These are phyloP conservation scores for Elongisporangium senticosum DNA, from an alignment of 352 stramenopile genomes.

Conservation along the genomic window DNA sequence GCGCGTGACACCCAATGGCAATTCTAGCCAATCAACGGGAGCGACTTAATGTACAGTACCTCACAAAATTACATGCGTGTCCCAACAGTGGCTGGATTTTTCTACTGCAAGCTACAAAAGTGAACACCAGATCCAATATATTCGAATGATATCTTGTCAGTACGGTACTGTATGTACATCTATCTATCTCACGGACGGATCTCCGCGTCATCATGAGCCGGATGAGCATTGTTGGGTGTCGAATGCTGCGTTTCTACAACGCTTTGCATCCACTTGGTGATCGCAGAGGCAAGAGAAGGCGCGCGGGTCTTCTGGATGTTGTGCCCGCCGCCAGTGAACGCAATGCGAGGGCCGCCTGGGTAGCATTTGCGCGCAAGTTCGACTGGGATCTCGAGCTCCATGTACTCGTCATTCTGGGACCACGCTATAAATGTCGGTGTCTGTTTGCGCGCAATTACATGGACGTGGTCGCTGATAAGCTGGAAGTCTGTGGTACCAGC, in stretches of 20 bases:
- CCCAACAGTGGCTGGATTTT: no score
- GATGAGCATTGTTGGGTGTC: no score
- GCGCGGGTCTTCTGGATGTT: constrained; percentile 62
- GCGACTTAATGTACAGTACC: no score
- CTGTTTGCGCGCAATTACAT: constrained; percentile 5
- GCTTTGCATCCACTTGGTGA: constrained; percentile 17
- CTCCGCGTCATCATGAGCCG: no score
- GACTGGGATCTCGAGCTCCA: constrained; percentile 31
- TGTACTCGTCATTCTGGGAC: constrained; percentile 41
- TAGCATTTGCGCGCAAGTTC: constrained; percentile 27
- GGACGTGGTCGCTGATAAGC: constrained; percentile 24
- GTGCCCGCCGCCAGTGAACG: constrained; percentile 35
- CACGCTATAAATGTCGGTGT: constrained; percentile 37
- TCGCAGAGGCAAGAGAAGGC: constrained; percentile 15
- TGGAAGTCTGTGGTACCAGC: constrained; percentile 40
- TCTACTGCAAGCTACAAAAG: no score
- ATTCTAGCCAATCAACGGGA: no score
- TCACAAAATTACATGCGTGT: no score
- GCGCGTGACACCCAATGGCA: no score
- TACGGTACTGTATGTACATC: no score
- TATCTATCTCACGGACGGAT: no score
- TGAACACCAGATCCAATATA: no score
- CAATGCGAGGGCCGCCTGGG: constrained; percentile 22
- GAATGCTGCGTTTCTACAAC: constrained; percentile 7
- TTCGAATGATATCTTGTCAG: no score